phyloP scores from a whole-genome alignment of 805 yeast genomes.

The Kodamaea kakaduensis region DNA sequence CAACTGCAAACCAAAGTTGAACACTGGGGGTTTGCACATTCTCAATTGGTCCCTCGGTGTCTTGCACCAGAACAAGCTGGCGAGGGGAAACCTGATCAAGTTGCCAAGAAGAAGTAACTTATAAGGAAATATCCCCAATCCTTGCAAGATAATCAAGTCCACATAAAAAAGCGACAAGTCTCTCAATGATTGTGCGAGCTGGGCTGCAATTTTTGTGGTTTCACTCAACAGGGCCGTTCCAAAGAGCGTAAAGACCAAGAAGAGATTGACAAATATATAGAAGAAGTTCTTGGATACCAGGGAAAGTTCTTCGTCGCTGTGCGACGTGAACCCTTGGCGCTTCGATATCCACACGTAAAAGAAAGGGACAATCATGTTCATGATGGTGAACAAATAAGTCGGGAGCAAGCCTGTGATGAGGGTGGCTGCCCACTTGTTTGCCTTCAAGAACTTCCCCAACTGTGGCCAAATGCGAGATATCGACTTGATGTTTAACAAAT shows the following conservation, averaged over 20 bases:
- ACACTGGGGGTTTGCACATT: slow-evolving; percentile 81
- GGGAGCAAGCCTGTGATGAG: slow-evolving; percentile 87
- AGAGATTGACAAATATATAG: slow-evolving; percentile 89
- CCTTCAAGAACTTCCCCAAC: slow-evolving; percentile 62
- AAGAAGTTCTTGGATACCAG: slow-evolving; percentile 91
- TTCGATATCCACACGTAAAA: slow-evolving; percentile 79
- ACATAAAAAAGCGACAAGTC: slow-evolving; percentile 85
- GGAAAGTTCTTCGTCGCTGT: slow-evolving; percentile 88
- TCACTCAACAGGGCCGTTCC: slow-evolving; percentile 90
- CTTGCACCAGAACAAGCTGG: slow-evolving; percentile 55
- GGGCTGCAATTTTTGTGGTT: slow-evolving; percentile 83
- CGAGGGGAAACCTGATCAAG: slow-evolving; percentile 62
- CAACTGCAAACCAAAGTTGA: slow-evolving; percentile 84
- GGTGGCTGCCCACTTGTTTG: slow-evolving; percentile 67
- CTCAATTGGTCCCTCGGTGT: slow-evolving; percentile 81
- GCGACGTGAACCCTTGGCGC: slow-evolving; percentile 84
- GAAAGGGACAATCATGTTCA: slow-evolving; percentile 81
- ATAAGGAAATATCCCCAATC: slow-evolving; percentile 87
- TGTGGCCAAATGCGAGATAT: slow-evolving; percentile 80
- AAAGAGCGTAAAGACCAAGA: slow-evolving; percentile 88
- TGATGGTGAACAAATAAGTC: slow-evolving; percentile 80
- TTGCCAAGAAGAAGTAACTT: slow-evolving; percentile 79
- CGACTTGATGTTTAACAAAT: slow-evolving; percentile 73
- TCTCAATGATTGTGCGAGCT: slow-evolving; percentile 75
- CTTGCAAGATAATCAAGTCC: slow-evolving; percentile 76